Evolutionary conservation across 2,329 filamentous ascomycete genomes (phyloP), one percentile per base, ranked within the genome.

Genomic region (Didymella pinodella): DNA sequence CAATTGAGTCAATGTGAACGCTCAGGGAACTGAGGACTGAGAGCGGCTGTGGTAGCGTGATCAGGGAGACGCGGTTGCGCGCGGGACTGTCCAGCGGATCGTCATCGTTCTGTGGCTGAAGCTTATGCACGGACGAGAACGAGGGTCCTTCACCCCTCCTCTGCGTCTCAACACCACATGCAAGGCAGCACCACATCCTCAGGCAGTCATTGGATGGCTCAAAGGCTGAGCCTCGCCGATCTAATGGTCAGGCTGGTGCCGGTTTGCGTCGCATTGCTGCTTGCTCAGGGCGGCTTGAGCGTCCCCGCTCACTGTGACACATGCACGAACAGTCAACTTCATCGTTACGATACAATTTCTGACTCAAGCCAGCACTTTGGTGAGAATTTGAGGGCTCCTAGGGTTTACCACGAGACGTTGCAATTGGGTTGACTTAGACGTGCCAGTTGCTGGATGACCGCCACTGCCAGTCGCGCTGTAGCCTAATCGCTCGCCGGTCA

Each of bases 401-500:
- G 25, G 2, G 25, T 29, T 4, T 26, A 20, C 22, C 18, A 20
- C 31, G 10, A 14, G 11, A 10, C 12, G 26, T 22, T 25, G 49
- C 34, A n/a, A 18, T 45, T 52, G 41, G 12, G 28, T 26, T 25
- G 31, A n/a, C 26, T 20, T 7, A 29, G 18, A 40, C 26, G 31
- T 49, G 32, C 46, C 43, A 52, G 34, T 49, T 7, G 16, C 28
- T 41, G 40, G 26, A 49, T 47, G 28, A 45, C 46, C 40, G 34
- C 47, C 47, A 22, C 46, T 50, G 41, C 53, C 49, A 64, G 47
- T 59, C 56, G 54, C 50, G 56, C 56, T 59, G 56, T 41, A 59
- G 65, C 65, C 65, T 67, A 65, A 54, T 65, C 18, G 43, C 22
- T 51, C 51, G 36, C 40, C 52, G 52, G 48, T 57, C 54, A 54